Percentiles rank a stretch among this genome's conserved stretches.
These are phyloP conservation scores for Lolium multiflorum DNA, from an alignment of 176 grass and related monocot species.

Conservation along the genomic window DNA sequence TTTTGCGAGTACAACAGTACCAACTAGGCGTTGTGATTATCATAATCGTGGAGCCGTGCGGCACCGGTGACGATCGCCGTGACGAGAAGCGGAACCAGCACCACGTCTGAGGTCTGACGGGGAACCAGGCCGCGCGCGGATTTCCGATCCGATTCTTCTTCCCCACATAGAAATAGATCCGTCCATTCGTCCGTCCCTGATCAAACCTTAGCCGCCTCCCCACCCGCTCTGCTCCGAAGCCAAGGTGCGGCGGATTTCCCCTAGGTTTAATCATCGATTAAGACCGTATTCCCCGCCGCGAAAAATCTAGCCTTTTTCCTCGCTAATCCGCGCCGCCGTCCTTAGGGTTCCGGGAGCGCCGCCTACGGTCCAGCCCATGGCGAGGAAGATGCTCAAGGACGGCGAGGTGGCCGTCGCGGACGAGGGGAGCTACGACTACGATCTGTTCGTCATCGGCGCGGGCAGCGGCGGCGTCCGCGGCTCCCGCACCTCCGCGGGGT, in stretches of 20 bases:
- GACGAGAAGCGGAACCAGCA: not conserved
- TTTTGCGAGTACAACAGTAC: too few species aligned
- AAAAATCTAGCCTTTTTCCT: too few species aligned
- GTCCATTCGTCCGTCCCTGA: not conserved
- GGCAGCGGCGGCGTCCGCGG: slow-evolving; percentile 95
- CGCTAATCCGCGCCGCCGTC: not conserved
- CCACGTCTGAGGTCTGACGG: not conserved
- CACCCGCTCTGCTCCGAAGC: not conserved
- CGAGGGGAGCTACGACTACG: slow-evolving; percentile 63
- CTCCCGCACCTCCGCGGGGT: slow-evolving; percentile 73
- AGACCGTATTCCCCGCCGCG: too few species aligned
- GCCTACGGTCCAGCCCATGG: slow-evolving; percentile 42
- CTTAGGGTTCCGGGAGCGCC: slow-evolving; percentile 31
- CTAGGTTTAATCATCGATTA: too few species aligned
- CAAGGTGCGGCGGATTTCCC: too few species aligned
- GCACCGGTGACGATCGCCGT: not conserved
- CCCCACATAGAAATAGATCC: not conserved
- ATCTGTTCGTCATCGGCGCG: slow-evolving; percentile 94
- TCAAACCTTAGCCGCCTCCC: not conserved
- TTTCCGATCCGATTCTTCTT: not conserved
- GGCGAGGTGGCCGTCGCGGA: slow-evolving; percentile 44
- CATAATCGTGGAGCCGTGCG: not conserved
- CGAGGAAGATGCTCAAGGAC: slow-evolving; percentile 92
- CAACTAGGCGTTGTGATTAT: too few species aligned
- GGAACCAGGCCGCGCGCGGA: not conserved